A percentile compares a stretch with the other conserved stretches of the same genome.
Conservation (phyloP, 495 filamentous ascomycete species). For the Tuber indicum region DNA sequence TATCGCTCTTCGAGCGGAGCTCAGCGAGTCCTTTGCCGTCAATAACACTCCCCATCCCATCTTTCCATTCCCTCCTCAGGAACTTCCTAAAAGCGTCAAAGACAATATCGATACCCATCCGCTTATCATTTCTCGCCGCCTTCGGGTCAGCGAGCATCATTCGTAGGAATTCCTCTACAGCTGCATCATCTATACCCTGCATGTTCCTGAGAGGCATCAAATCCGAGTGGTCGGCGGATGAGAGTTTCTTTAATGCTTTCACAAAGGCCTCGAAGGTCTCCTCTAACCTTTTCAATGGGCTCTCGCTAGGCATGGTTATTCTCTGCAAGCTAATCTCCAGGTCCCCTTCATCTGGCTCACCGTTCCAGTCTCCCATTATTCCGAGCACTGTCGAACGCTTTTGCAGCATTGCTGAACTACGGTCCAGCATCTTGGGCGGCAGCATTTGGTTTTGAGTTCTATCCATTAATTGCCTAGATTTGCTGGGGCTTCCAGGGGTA, state of each 20-base stretch:
- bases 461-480: constrained; percentile 29
- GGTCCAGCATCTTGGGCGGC: constrained; percentile 29
- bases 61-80: constrained; percentile 76
- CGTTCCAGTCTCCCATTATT: constrained; percentile 26
- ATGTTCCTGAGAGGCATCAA: constrained; percentile 50
- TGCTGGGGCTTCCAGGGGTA: constrained; percentile 27
- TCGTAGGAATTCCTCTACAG: constrained; percentile 51
- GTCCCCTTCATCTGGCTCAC: constrained; percentile 19
- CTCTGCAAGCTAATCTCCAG: constrained; percentile 44
- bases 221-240: constrained; percentile 49
- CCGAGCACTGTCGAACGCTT: constrained; percentile 34
- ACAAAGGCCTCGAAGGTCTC: constrained; percentile 81
- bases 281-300: constrained; percentile 60
- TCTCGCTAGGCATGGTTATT: constrained; percentile 38
- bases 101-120: constrained; percentile 61
- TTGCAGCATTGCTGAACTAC: constrained; percentile 25
- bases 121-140: constrained; percentile 16
- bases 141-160: constrained; percentile 25
- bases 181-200: constrained; percentile 51
- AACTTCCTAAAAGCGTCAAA: constrained; percentile 95
- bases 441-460: constrained; percentile 38
- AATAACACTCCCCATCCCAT: constrained; percentile 79
- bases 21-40: constrained; percentile 56
- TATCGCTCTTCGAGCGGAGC: constrained; percentile 69
- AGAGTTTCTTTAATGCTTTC: constrained; percentile 64